These are phyloP conservation scores for Austroboletus novae-zelandiae DNA, from an alignment of 1,284 basidiomycete genomes.

Conservation along the genomic window DNA sequence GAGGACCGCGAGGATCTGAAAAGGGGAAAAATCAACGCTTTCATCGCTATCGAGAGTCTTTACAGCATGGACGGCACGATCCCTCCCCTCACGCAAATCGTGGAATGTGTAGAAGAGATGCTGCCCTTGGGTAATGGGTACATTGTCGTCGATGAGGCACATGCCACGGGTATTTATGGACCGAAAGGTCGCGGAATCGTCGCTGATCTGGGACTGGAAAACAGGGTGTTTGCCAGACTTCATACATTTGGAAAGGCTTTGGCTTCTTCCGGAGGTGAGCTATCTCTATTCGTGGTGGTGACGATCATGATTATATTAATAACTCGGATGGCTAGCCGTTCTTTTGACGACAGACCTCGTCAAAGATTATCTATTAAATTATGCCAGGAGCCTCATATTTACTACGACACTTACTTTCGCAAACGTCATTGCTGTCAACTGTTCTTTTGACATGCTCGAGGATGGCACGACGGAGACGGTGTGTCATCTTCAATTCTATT, in stretches of 20 bases:
- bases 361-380: constrained; percentile 87
- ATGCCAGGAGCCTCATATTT: constrained; percentile 88
- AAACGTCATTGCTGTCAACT: constrained; percentile 72
- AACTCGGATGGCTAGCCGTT: constrained; percentile 54
- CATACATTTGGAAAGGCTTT: constrained; percentile 73
- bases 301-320: not conserved
- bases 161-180: constrained; percentile 81
- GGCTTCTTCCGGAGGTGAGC: constrained; percentile 76
- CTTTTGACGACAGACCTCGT: constrained; percentile 72
- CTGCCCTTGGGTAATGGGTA: constrained; percentile 64
- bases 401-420: constrained; percentile 79
- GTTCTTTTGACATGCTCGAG: constrained; percentile 76
- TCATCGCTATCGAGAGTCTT: constrained; percentile 85
- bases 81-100: constrained; percentile 69
- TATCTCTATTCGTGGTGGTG: not conserved
- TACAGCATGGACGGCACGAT: constrained; percentile 98
- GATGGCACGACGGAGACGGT: constrained; percentile 64
- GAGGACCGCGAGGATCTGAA: constrained; percentile 38
- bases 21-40: constrained; percentile 45
- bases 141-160: constrained; percentile 87
- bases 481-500: constrained; percentile 6
- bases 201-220: constrained; percentile 59
- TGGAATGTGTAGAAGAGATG: constrained; percentile 53
- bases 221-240: constrained; percentile 60
- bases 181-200: constrained; percentile 76